A percentile compares a stretch with the other conserved stretches of the same genome.
These are phyloP conservation scores for Boletus sp. DNA, from an alignment of 1,284 basidiomycete genomes.

Conservation along the genomic window DNA sequence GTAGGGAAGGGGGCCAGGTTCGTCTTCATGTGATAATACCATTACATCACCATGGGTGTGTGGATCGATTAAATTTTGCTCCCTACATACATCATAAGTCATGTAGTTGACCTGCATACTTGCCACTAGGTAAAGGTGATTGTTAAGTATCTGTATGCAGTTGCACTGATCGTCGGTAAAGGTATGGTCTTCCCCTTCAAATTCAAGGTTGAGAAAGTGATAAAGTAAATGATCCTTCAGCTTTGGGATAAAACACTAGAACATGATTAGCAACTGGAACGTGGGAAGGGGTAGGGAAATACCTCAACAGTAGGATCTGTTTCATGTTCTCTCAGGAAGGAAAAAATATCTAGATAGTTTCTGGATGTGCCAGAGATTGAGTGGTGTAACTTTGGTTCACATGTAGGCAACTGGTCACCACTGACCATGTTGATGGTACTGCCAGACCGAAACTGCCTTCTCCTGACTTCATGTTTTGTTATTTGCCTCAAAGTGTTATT, in stretches of 20 bases:
- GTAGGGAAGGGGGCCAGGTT: slow-evolving; percentile 23
- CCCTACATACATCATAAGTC: slow-evolving; percentile 45
- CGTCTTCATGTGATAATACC: slow-evolving; percentile 32
- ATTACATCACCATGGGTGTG: slow-evolving; percentile 34
- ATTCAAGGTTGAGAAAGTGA: slow-evolving; percentile 6
- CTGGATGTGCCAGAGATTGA: slow-evolving; percentile 3
- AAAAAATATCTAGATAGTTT: slow-evolving; percentile 6
- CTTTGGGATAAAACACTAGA: slow-evolving; percentile 13
- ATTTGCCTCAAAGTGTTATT: slow-evolving; percentile 31
- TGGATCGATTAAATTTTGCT: slow-evolving; percentile 45
- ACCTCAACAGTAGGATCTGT: slow-evolving; percentile 13
- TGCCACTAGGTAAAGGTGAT: slow-evolving; percentile 39
- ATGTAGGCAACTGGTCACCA: not conserved
- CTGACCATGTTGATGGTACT: not conserved
- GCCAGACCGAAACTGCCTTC: slow-evolving; percentile 1
- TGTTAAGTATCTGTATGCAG: slow-evolving; percentile 29
- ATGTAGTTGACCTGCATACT: slow-evolving; percentile 47
- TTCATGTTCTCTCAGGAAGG: slow-evolving; percentile 7
- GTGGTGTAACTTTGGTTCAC: slow-evolving; percentile 12
- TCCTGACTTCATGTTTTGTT: slow-evolving; percentile 19
- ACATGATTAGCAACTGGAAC: not conserved
- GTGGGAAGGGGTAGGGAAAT: not conserved
- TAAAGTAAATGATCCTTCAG: slow-evolving; percentile 8
- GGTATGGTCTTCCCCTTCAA: slow-evolving; percentile 7
- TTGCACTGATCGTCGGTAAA: slow-evolving; percentile 15